phyloP scores from a whole-genome alignment of 2,329 filamentous ascomycete genomes.

The Verticillium nubilum region DNA sequence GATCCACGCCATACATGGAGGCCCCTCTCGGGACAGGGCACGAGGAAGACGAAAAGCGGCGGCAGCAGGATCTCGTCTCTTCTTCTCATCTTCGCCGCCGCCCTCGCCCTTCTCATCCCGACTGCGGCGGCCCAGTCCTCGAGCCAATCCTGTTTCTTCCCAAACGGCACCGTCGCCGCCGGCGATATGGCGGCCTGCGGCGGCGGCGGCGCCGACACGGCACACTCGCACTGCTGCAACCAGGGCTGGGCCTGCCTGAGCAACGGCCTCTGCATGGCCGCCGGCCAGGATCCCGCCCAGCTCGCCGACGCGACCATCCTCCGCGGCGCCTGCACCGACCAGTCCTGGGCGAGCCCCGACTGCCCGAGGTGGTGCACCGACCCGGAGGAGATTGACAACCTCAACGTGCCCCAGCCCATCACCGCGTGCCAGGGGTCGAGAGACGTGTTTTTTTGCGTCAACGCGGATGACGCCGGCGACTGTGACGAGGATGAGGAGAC shows the following conservation, averaged over 20 bases:
- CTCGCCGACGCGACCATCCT: neutral
- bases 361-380: neutral
- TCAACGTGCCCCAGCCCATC: neutral
- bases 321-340: constrained; percentile 1
- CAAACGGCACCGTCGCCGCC: neutral
- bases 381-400: neutral
- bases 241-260: neutral
- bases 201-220: neutral
- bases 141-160: neutral
- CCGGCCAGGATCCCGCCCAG: neutral
- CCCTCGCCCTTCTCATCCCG: neutral
- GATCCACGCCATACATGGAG: neutral
- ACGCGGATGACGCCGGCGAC: neutral
- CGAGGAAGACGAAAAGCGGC: neutral
- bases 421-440: neutral
- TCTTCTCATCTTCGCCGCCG: neutral
- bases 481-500: neutral
- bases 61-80: neutral
- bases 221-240: constrained; percentile 1
- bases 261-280: constrained; percentile 3
- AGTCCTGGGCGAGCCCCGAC: neutral
- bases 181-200: neutral
- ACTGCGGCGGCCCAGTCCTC: neutral
- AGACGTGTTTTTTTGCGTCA: neutral
- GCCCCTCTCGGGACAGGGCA: neutral